Base-by-base conservation (phyloP, 192 early-diverging fungal species). In the Podila clonocystis region DNA sequence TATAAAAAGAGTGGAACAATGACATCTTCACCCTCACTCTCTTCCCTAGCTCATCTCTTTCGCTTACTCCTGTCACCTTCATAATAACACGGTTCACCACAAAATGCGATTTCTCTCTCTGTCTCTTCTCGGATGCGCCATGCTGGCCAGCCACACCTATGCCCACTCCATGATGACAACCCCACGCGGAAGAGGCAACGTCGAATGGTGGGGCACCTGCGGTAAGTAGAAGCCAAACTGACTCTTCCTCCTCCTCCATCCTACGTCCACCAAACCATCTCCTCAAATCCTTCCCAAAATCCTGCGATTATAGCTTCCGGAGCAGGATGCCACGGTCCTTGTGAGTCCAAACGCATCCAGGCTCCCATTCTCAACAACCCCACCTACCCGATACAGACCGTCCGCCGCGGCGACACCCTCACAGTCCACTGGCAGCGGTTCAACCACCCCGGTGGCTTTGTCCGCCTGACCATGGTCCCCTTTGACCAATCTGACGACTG, bases 361-460 rank as follows among this genome's bases (percentile, higher is more conserved):
- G 67, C 89, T 49, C 84, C 86, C 22, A 86, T 90, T 58, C 50
- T 79, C 30, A 87, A 86, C 82, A 84, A 75, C 74, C 85, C 83
- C 55, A 86, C 86, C 17, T 84, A 83, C 64, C 83, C 87, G 31
- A 84, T 86, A 79, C 85, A 70, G 52, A 84, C 84, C 57, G 71
- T 89, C 33, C 71, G 83, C 73, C 88, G 90, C 12, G 90, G 90
- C 15, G 86, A 87, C 57, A 71, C 78, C 62, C 73, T 91, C 9
- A 73, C 75, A 4, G 82, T 91, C 52, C 52, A 68, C 29, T 91
- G 90, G 90, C 68, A 82, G 30, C 83, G 90, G 20, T 82, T 85
- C 66, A 91, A 91, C 83, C 90, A 91, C 63, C 90, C 90, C 0
- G 88, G 88, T 17, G 90, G 90, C 9, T 91, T 91, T 66, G 88